Percentiles rank a stretch among this genome's conserved stretches.
Evolutionary conservation across 202 grass and related monocot species (phyloP).

Genomic region (Brachypodium distachyon): DNA sequence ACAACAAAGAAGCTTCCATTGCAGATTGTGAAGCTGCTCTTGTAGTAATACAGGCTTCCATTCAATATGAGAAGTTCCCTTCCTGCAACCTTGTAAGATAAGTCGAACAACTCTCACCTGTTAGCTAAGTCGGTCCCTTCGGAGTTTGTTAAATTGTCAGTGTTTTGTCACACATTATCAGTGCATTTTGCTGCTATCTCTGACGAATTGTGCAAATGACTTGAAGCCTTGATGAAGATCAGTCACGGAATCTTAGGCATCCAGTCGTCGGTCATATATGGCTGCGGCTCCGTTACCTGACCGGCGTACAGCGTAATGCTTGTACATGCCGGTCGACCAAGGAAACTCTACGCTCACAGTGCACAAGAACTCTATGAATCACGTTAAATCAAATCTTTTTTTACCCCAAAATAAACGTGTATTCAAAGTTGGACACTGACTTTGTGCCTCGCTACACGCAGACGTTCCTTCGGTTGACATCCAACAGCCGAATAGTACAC

Average conservation of each 20-base stretch:
- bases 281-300: not conserved
- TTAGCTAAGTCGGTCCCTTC: not conserved
- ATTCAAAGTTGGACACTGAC: not conserved
- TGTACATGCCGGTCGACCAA: too few relatives aligned
- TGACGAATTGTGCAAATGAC: not conserved
- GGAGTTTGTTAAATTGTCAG: not conserved
- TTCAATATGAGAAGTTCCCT: slow-evolving; percentile 65
- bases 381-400: not conserved
- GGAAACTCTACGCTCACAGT: not conserved
- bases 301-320: not conserved
- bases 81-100: slow-evolving; percentile 40
- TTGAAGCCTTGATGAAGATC: not conserved
- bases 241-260: not conserved
- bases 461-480: too few relatives aligned
- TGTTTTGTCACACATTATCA: not conserved
- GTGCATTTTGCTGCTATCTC: not conserved
- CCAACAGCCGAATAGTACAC: not conserved
- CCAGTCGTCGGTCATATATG: too few relatives aligned
- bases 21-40: slow-evolving; percentile 81
- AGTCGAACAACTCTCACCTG: not conserved
- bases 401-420: not conserved
- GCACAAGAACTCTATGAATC: not conserved
- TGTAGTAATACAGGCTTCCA: slow-evolving; percentile 74
- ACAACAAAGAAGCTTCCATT: slow-evolving; percentile 38
- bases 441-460: not conserved